Evolutionary conservation across 1,139 yeast genomes (phyloP).

Genomic region (Candida gigantensis): DNA sequence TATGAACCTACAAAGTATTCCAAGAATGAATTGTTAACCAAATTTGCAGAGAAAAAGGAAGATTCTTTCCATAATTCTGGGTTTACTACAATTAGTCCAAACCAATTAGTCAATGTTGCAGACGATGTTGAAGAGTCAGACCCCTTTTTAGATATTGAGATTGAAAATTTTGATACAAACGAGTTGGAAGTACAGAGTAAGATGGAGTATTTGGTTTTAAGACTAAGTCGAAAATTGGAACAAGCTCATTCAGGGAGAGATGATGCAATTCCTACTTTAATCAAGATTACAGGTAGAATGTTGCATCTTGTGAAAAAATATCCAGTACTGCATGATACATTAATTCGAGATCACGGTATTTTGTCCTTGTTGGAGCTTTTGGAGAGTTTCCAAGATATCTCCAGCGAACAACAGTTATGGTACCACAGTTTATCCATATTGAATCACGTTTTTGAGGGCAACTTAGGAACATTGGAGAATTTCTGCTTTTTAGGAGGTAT

Average conservation of each 20-base stretch:
- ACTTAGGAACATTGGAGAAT: constrained; percentile 45
- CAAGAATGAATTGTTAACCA: constrained; percentile 32
- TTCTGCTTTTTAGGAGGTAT: constrained; percentile 61
- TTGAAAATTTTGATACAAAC: constrained; percentile 44
- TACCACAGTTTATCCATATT: constrained; percentile 43
- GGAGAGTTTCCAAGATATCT: constrained; percentile 38
- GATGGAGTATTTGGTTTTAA: constrained; percentile 41
- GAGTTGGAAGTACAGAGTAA: constrained; percentile 46
- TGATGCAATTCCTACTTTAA: constrained; percentile 30
- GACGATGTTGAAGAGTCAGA: constrained; percentile 29
- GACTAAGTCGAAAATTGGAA: constrained; percentile 37
- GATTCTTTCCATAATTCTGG: constrained; percentile 11
- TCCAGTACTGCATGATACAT: constrained; percentile 41
- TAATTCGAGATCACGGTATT: constrained; percentile 52
- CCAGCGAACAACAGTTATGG: constrained; percentile 39
- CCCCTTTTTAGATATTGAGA: constrained; percentile 42
- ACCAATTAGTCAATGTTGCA: not conserved
- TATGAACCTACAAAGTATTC: constrained; percentile 13
- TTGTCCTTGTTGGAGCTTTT: constrained; percentile 50
- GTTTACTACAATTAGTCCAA: constrained; percentile 4
- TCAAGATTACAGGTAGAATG: constrained; percentile 44
- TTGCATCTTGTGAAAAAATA: constrained; percentile 44
- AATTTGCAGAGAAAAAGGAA: constrained; percentile 31
- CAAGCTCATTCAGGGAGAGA: constrained; percentile 32
- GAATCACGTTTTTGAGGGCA: constrained; percentile 38